A percentile compares a stretch with the other conserved stretches of the same genome.
These are phyloP conservation scores for Podaxis sp. DNA, from an alignment of 768 basidiomycete species.

Conservation along the genomic window DNA sequence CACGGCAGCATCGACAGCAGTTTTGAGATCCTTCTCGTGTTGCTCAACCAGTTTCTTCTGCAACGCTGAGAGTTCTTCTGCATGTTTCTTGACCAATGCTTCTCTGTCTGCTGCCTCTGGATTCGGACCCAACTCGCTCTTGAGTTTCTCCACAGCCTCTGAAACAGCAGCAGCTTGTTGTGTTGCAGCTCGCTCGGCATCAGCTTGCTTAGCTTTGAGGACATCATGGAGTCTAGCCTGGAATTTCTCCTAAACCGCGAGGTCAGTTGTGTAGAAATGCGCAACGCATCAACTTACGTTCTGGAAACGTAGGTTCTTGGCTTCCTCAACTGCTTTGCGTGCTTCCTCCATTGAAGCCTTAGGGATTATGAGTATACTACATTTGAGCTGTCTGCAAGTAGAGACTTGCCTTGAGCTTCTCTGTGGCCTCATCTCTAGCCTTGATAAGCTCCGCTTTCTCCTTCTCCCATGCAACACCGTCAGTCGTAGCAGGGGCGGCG, in stretches of 20 bases:
- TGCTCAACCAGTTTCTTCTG: constrained; percentile 49
- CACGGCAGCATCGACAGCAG: constrained; percentile 45
- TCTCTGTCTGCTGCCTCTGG: constrained; percentile 24
- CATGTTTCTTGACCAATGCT: constrained; percentile 47
- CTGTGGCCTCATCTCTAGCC: constrained; percentile 54
- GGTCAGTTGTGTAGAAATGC: background rate
- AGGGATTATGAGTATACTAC: background rate
- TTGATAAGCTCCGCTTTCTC: constrained; percentile 58
- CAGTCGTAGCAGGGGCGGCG: constrained; percentile 25
- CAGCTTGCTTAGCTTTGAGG: constrained; percentile 45
- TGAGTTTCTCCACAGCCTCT: constrained; percentile 53
- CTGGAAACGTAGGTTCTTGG: constrained; percentile 36
- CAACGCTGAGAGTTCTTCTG: constrained; percentile 53
- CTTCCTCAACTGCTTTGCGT: constrained; percentile 40
- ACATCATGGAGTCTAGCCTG: constrained; percentile 48
- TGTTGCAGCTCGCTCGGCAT: constrained; percentile 35
- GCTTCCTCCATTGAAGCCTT: constrained; percentile 39
- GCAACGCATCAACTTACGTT: constrained; percentile 27
- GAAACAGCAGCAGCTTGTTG: constrained; percentile 49
- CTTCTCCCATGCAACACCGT: constrained; percentile 39
- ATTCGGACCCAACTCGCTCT: constrained; percentile 33
- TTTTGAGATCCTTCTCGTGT: constrained; percentile 49
- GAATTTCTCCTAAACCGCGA: constrained; percentile 53
- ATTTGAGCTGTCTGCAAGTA: background rate
- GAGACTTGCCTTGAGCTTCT: constrained; percentile 48